Conservation (phyloP, 805 yeast genomes). For the Saccharomycopsis fodiens region DNA sequence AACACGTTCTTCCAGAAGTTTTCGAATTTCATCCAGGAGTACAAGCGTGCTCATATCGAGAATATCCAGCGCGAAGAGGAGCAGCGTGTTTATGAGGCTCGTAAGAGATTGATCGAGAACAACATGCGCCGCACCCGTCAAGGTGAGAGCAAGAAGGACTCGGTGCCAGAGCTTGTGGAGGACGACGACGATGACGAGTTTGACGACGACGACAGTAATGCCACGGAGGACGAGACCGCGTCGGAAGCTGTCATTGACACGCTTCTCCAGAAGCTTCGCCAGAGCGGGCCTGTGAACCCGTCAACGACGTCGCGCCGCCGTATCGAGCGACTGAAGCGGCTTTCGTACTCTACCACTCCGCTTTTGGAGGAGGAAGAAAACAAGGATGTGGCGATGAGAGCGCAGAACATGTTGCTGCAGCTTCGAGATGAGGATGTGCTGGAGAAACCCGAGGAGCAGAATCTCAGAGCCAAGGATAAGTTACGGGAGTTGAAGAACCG, state of each 20-base stretch:
- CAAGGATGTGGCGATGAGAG: slow-evolving; percentile 49
- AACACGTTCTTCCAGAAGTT: slow-evolving; percentile 58
- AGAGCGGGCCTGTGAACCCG: slow-evolving; percentile 71
- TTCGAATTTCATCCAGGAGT: slow-evolving; percentile 50
- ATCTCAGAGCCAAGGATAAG: slow-evolving; percentile 15
- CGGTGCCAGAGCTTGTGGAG: slow-evolving; percentile 20
- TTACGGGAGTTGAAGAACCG: slow-evolving; percentile 15
- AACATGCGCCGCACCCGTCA: slow-evolving; percentile 23
- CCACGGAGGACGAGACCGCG: slow-evolving; percentile 33
- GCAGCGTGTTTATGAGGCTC: slow-evolving; percentile 51
- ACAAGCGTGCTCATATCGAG: slow-evolving; percentile 56
- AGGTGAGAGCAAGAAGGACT: not conserved
- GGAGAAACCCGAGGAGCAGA: slow-evolving; percentile 1
- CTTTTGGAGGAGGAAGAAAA: slow-evolving; percentile 24
- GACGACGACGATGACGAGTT: slow-evolving; percentile 27
- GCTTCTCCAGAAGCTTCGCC: slow-evolving; percentile 75
- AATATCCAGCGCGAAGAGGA: slow-evolving; percentile 65
- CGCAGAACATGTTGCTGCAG: slow-evolving; percentile 55
- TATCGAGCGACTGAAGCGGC: slow-evolving; percentile 10
- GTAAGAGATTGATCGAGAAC: slow-evolving; percentile 48
- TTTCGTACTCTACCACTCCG: slow-evolving; percentile 7
- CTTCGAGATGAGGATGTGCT: slow-evolving; percentile 34
- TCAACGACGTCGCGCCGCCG: slow-evolving; percentile 37
- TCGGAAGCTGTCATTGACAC: slow-evolving; percentile 61
- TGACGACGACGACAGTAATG: slow-evolving; percentile 24